Percentiles rank a stretch among this genome's conserved stretches.
Evolutionary conservation across 148 eudicot genomes (phyloP).

Genomic region (Linanthus parryae): DNA sequence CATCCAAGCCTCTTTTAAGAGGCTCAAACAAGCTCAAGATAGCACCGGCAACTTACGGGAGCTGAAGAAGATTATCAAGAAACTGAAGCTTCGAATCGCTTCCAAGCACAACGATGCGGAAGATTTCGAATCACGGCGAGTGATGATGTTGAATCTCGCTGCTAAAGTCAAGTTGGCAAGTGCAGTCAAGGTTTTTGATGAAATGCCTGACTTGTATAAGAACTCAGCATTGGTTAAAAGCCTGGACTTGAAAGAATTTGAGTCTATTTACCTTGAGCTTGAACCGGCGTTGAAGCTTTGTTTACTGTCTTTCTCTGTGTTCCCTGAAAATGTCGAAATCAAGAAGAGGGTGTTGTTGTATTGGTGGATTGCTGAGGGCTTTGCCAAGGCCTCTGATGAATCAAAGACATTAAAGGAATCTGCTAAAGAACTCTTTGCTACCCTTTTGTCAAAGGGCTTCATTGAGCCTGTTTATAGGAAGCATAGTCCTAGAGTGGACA

Average conservation of each 20-base stretch:
- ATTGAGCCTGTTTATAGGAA: slow-evolving; percentile 11
- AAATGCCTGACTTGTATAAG: slow-evolving; percentile 13
- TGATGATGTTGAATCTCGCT: background rate
- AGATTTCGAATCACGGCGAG: background rate
- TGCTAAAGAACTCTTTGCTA: slow-evolving; percentile 14
- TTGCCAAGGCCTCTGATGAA: background rate
- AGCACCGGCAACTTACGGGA: no score
- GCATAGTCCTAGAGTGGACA: slow-evolving; percentile 7
- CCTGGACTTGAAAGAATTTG: slow-evolving; percentile 9
- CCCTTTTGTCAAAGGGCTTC: slow-evolving; percentile 18
- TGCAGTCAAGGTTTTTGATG: background rate
- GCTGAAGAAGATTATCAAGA: slow-evolving; percentile 11
- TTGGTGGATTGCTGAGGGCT: slow-evolving; percentile 51
- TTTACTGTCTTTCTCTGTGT: slow-evolving; percentile 22
- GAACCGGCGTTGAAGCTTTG: slow-evolving; percentile 10
- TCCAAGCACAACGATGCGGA: background rate
- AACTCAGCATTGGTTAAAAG: slow-evolving; percentile 4
- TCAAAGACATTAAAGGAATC: slow-evolving; percentile 7
- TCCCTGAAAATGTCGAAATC: slow-evolving; percentile 13
- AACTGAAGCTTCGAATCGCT: slow-evolving; percentile 16
- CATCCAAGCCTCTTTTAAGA: no score
- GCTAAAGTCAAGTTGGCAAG: background rate
- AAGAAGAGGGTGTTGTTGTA: slow-evolving; percentile 26
- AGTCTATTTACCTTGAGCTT: slow-evolving; percentile 13
- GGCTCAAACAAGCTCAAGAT: no score